A percentile compares a stretch with the other conserved stretches of the same genome.
Evolutionary conservation across 164 flowering plant genomes (phyloP).

Genomic region (Cinnamomum chago): DNA sequence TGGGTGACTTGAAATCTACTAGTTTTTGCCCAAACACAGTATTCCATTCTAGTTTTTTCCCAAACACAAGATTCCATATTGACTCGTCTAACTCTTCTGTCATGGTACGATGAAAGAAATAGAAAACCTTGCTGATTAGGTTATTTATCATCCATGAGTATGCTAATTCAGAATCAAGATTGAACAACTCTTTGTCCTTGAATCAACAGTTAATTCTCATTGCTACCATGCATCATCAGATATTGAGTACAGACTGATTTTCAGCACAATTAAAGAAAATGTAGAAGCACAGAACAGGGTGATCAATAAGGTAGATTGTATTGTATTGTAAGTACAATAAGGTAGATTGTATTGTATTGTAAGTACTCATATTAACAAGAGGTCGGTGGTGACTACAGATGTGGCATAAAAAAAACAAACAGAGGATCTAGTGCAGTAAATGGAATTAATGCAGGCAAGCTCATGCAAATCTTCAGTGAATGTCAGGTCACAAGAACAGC

Average conservation of each 20-base stretch:
- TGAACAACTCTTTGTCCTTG: background rate
- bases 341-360: background rate
- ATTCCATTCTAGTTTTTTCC: constrained; percentile 43
- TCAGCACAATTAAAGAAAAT: background rate
- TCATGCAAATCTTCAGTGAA: too few relatives aligned
- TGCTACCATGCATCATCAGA: background rate
- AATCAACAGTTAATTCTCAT: background rate
- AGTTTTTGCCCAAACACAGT: constrained; percentile 45
- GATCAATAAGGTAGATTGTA: background rate
- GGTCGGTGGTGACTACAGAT: too few relatives aligned
- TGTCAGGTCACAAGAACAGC: too few relatives aligned
- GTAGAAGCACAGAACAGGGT: background rate
- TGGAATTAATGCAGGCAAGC: too few relatives aligned
- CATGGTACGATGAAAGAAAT: background rate
- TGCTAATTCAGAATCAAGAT: background rate
- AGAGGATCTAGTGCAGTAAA: too few relatives aligned
- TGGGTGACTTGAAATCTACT: constrained; percentile 31
- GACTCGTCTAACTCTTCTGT: constrained; percentile 10
- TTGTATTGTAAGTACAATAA: background rate
- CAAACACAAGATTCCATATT: constrained; percentile 18
- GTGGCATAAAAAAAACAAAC: too few relatives aligned
- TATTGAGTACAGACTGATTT: background rate
- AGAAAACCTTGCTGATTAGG: background rate
- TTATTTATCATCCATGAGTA: background rate
- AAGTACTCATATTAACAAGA: background rate